Conservation (phyloP, 2,329 filamentous ascomycete species). For the Akanthomyces dipterigenus region DNA sequence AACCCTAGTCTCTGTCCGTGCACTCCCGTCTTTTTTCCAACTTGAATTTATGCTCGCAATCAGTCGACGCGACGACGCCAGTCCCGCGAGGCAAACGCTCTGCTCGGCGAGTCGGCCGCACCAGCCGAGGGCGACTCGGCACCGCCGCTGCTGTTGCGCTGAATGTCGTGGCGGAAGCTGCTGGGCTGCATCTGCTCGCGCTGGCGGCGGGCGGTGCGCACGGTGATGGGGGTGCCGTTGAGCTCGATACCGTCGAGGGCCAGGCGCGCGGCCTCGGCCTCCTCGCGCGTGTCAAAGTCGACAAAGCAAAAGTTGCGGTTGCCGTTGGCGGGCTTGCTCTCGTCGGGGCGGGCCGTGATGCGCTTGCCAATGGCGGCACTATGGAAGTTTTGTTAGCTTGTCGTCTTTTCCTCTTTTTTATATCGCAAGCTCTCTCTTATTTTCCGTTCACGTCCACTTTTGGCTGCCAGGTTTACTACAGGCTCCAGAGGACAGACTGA, state of each 20-base stretch:
- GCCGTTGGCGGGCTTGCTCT: constrained; percentile 42
- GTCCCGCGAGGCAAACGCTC: constrained; percentile 10
- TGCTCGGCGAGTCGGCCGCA: not conserved
- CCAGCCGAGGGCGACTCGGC: not conserved
- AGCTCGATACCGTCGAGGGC: constrained; percentile 30
- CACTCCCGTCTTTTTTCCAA: not conserved
- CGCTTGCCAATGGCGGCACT: constrained; percentile 37
- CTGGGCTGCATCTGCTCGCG: not conserved
- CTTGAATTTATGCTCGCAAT: not conserved
- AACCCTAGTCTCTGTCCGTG: not conserved
- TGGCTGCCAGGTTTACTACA: not conserved
- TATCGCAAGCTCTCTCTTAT: constrained; percentile 18
- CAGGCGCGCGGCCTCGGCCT: constrained; percentile 45
- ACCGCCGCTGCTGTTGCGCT: not conserved
- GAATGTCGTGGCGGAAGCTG: constrained; percentile 4
- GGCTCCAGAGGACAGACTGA: not conserved
- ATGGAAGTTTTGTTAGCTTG: not conserved
- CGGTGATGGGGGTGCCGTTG: constrained; percentile 16
- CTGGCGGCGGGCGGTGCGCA: constrained; percentile 9
- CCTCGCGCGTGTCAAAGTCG: constrained; percentile 49
- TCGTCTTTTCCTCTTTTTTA: not conserved
- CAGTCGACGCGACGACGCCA: constrained; percentile 12
- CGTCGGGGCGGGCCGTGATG: constrained; percentile 50
- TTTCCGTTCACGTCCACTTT: constrained; percentile 2
- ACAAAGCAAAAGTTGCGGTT: constrained; percentile 60